A percentile compares a stretch with the other conserved stretches of the same genome.
Conservation (phyloP, 2,329 filamentous ascomycete genomes). For the Geosmithia morbida region DNA sequence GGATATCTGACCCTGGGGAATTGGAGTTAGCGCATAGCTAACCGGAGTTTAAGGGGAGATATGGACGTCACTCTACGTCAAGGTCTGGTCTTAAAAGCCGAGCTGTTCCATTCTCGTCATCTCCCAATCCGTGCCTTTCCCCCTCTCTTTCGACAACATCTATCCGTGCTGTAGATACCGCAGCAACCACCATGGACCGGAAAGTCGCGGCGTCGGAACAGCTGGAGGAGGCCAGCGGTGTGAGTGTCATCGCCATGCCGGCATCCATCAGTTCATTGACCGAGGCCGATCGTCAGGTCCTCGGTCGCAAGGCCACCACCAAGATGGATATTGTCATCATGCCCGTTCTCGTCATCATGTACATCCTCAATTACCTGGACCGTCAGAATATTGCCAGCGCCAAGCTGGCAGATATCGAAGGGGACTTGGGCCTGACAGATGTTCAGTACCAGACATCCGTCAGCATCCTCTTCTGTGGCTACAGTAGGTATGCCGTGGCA, state of each 20-base stretch:
- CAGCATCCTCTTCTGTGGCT: slow-evolving; percentile 22
- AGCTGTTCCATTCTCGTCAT: too few relatives aligned
- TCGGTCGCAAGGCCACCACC: slow-evolving; percentile 4
- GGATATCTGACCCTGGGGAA: too few relatives aligned
- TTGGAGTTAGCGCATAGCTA: too few relatives aligned
- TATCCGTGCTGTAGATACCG: neutral
- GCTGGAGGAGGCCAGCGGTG: neutral
- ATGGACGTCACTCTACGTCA: too few relatives aligned
- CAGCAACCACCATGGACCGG: neutral
- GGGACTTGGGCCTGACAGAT: slow-evolving; percentile 35
- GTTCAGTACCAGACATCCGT: slow-evolving; percentile 37
- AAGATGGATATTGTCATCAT: slow-evolving; percentile 17
- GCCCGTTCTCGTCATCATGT: slow-evolving; percentile 20
- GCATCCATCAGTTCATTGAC: neutral
- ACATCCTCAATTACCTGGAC: slow-evolving; percentile 28
- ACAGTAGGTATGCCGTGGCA: slow-evolving; percentile 2
- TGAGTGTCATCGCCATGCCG: neutral
- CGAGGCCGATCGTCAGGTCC: slow-evolving; percentile 1
- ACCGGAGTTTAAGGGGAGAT: too few relatives aligned
- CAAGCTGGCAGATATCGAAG: slow-evolving; percentile 28
- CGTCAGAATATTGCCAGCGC: slow-evolving; percentile 30
- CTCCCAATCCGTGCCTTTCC: too few relatives aligned
- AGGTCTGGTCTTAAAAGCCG: too few relatives aligned
- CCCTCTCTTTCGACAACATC: neutral
- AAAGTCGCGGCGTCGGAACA: neutral